Conservation (phyloP, 345 rosid genomes). For the Populus nigra region DNA sequence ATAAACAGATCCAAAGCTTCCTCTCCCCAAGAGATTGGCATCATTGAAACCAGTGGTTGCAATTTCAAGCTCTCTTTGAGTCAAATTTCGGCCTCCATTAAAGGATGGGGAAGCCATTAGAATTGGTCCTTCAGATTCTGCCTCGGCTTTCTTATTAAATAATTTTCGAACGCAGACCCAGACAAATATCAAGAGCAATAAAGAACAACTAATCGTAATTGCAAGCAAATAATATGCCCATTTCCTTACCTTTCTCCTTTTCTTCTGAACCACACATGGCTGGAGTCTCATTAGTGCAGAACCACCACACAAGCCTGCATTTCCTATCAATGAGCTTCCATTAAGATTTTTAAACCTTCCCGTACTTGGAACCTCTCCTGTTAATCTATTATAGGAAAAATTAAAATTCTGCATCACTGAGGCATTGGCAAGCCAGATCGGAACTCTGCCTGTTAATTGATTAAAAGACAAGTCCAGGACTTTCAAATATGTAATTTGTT, state of each 20-base stretch:
- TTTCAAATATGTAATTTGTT: constrained; percentile 3
- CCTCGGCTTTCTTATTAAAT: not conserved
- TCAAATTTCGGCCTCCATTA: not conserved
- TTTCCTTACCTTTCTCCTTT: not conserved
- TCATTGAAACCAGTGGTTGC: constrained; percentile 15
- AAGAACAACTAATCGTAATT: not conserved
- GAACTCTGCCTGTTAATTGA: constrained; percentile 10
- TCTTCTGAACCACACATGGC: constrained; percentile 7
- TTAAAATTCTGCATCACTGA: constrained; percentile 4
- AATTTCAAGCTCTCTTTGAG: constrained; percentile 16
- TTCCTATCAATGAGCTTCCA: constrained; percentile 14
- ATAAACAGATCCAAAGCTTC: constrained; percentile 19
- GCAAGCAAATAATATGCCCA: not conserved
- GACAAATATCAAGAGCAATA: not conserved
- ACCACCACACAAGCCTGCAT: constrained; percentile 18
- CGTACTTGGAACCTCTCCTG: constrained; percentile 10
- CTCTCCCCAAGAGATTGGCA: constrained; percentile 12
- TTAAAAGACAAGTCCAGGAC: constrained; percentile 17
- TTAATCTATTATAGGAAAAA: constrained; percentile 10
- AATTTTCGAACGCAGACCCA: not conserved
- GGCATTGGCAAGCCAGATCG: constrained; percentile 11
- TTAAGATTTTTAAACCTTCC: constrained; percentile 11
- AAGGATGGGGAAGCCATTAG: not conserved
- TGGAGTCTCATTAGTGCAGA: not conserved
- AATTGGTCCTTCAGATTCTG: not conserved